Percentiles rank a stretch among this genome's conserved stretches.
Evolutionary conservation across 768 basidiomycete species (phyloP).

Genomic region (Boletellus ananiceps): DNA sequence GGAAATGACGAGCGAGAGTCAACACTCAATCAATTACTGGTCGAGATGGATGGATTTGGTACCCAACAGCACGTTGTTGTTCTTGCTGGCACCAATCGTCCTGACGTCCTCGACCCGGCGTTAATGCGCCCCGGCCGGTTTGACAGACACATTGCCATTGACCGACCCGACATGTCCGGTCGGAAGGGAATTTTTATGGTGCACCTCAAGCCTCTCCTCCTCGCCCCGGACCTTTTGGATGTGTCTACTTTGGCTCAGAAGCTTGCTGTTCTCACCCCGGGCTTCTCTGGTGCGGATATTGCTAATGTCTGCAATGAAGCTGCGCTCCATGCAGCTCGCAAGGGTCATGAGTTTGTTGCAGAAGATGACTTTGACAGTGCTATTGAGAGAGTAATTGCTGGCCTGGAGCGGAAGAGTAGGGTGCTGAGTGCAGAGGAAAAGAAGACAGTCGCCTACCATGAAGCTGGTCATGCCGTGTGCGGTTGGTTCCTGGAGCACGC

Average conservation of each 20-base stretch:
- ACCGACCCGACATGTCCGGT: constrained; percentile 90
- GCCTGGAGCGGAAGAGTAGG: constrained; percentile 91
- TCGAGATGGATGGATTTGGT: constrained; percentile 99
- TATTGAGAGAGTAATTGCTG: constrained; percentile 97
- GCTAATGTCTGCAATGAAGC: constrained; percentile 99
- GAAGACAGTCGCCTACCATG: constrained; percentile 97
- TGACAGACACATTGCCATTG: constrained; percentile 94
- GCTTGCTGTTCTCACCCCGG: constrained; percentile 92
- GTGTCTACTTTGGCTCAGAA: constrained; percentile 73
- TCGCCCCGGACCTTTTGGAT: constrained; percentile 50
- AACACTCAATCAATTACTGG: constrained; percentile 94
- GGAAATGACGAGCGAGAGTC: constrained; percentile 98
- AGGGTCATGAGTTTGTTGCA: constrained; percentile 69
- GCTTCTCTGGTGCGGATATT: constrained; percentile 98
- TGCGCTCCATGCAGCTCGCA: constrained; percentile 89
- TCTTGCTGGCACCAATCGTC: constrained; percentile 93
- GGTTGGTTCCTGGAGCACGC: constrained; percentile 99
- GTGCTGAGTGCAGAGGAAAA: constrained; percentile 95
- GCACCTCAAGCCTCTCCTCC: constrained; percentile 79
- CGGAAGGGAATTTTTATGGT: constrained; percentile 92
- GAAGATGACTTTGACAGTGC: constrained; percentile 93
- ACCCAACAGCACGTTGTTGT: constrained; percentile 97
- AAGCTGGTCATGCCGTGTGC: constrained; percentile 97
- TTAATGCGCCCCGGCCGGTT: constrained; percentile 97
- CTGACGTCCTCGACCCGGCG: constrained; percentile 93